Conservation (phyloP, 805 yeast genomes). For the Hanseniaspora vineae region DNA sequence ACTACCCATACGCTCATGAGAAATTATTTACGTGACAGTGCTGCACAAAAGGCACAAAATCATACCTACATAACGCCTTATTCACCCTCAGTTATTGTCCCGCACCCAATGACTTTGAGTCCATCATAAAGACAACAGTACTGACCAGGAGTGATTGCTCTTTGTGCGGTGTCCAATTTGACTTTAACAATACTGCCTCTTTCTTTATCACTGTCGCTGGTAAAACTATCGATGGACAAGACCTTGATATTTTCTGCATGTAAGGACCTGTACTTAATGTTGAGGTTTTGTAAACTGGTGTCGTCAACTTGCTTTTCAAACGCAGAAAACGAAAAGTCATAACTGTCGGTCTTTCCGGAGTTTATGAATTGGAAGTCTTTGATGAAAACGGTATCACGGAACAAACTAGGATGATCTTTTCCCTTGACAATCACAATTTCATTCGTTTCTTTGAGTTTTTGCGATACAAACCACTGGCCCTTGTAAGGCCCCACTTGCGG, state of each 20-base stretch:
- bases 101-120: constrained; percentile 58
- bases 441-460: constrained; percentile 48
- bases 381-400: constrained; percentile 30
- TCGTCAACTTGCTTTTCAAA: constrained; percentile 35
- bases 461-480: constrained; percentile 83
- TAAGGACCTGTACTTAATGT: constrained; percentile 61
- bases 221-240: too few relatives aligned
- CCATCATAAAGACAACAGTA: constrained; percentile 59
- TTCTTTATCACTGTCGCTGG: too few relatives aligned
- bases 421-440: constrained; percentile 74
- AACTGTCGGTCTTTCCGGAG: too few relatives aligned
- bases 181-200: constrained; percentile 18
- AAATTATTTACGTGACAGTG: too few relatives aligned
- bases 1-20: too few relatives aligned
- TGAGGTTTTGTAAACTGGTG: constrained; percentile 16
- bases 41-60: not conserved
- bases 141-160: constrained; percentile 90
- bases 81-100: constrained; percentile 16
- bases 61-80: not conserved
- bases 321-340: too few relatives aligned
- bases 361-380: constrained; percentile 18
- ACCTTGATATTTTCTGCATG: constrained; percentile 24
- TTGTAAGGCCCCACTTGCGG: constrained; percentile 79
- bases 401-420: constrained; percentile 43
- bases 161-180: constrained; percentile 30